Evolutionary conservation across 1,139 yeast genomes (phyloP), one percentile per base, ranked within the genome.

Genomic region (Taphrina pruni): DNA sequence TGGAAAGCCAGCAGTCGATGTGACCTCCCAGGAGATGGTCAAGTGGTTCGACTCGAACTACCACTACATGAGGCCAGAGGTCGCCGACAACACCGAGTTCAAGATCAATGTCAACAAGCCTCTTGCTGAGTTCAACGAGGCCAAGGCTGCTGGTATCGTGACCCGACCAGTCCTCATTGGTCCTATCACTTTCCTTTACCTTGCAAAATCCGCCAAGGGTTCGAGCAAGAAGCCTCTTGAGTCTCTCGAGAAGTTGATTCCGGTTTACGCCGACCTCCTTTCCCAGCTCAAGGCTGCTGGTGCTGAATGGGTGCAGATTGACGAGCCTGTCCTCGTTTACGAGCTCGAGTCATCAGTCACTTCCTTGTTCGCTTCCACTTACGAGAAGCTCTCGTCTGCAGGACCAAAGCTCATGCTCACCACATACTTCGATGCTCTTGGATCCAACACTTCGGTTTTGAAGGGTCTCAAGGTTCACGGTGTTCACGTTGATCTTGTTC

Each of bases 41-140:
- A 94, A 94, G 86, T 94, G 99, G 99, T 94, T 94, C 77, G 99
- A 94, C 83, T 90, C 98, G 74, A 94, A 94, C 90, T 94, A 94
- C 90, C 99, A 94, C 83, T 95, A 94, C 81, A 98, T 94, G 78
- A 91, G 99, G 87, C 99, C 99, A 82, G 95, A 99, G 76, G 91
- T 94, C 84, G 90, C 97, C 71, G 88, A 92, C 86, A 86, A 92
- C 75, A 94, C 98, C 74, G 88, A 88, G 77, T 95, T 94, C 90
- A 93, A 94, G 86, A 89, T 94, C 81, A 91, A 88, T 82, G 96
- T 97, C 79, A 84, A 88, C 78, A 94, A 94, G 87, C 98, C 99
- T 79, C 95, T 94, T 78, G 97, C 88, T 78, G 97, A 94, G 86
- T 94, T 85, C 86, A 87, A 90, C 79, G 99, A 94, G 87, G 99